Conservation (phyloP, 2,329 filamentous ascomycete species). For the Huntiella abstrusa region DNA sequence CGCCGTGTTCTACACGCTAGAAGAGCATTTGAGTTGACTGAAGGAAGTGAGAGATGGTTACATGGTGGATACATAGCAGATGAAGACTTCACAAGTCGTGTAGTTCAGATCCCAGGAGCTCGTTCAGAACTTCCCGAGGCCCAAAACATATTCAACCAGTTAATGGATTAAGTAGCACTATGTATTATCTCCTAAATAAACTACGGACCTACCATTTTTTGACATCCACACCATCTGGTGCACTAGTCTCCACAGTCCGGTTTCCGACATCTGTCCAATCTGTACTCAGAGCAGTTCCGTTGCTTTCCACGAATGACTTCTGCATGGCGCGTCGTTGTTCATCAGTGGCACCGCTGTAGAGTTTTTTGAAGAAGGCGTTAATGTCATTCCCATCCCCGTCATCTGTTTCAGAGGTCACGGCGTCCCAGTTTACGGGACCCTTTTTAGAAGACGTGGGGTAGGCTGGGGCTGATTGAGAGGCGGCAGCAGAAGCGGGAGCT, state of each 20-base stretch:
- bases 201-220: slow-evolving; percentile 41
- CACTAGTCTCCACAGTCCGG: slow-evolving; percentile 50
- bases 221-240: slow-evolving; percentile 59
- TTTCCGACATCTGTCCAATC: slow-evolving; percentile 71
- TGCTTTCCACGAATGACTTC: slow-evolving; percentile 91
- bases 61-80: slow-evolving; percentile 65
- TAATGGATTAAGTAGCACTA: too few relatives aligned
- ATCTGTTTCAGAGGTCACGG: slow-evolving; percentile 35
- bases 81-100: slow-evolving; percentile 23
- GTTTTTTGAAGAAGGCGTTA: slow-evolving; percentile 73
- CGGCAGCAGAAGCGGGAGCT: neutral
- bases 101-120: too few relatives aligned
- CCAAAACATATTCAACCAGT: too few relatives aligned
- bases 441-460: slow-evolving; percentile 77
- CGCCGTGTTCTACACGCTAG: slow-evolving; percentile 69
- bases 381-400: slow-evolving; percentile 39
- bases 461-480: slow-evolving; percentile 23
- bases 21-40: slow-evolving; percentile 45
- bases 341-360: slow-evolving; percentile 58
- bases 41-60: slow-evolving; percentile 55
- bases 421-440: slow-evolving; percentile 88
- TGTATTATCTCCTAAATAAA: too few relatives aligned
- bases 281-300: slow-evolving; percentile 80
- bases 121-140: too few relatives aligned
- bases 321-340: slow-evolving; percentile 89